These are phyloP conservation scores for Platanthera guangdongensis DNA, from an alignment of 106 monocot genomes.

Conservation along the genomic window DNA sequence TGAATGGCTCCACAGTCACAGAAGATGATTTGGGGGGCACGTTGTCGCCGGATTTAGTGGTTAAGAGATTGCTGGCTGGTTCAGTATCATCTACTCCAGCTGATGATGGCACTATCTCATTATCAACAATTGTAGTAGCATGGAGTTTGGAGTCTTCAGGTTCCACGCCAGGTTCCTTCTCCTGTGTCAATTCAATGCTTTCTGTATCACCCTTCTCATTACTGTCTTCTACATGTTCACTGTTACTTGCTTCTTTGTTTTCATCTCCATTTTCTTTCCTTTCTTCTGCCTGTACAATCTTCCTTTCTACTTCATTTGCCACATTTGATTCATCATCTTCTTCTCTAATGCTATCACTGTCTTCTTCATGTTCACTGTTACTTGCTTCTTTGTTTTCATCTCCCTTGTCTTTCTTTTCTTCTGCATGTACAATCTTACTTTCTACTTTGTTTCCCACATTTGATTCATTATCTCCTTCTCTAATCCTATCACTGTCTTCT, in stretches of 20 bases:
- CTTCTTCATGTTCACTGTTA: slow-evolving; percentile 1
- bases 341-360: too few species aligned
- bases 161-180: slow-evolving; percentile 10
- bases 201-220: slow-evolving; percentile 3
- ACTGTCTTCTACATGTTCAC: slow-evolving; percentile 7
- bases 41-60: slow-evolving; percentile 25
- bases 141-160: slow-evolving; percentile 11
- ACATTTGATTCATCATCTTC: neutral
- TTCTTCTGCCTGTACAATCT: neutral
- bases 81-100: slow-evolving; percentile 8
- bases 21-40: slow-evolving; percentile 15
- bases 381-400: neutral
- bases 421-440: neutral
- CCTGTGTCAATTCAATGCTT: slow-evolving; percentile 2
- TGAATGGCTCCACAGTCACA: slow-evolving; percentile 36
- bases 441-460: neutral
- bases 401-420: slow-evolving; percentile 4
- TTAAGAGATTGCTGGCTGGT: slow-evolving; percentile 10
- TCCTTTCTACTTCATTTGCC: neutral
- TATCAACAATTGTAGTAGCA: neutral
- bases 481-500: neutral
- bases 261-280: slow-evolving; percentile 7
- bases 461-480: neutral
- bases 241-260: neutral
- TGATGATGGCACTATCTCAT: slow-evolving; percentile 2